Base-by-base conservation (phyloP, 2,329 filamentous ascomycete species). In the Scedosporium boydii region DNA sequence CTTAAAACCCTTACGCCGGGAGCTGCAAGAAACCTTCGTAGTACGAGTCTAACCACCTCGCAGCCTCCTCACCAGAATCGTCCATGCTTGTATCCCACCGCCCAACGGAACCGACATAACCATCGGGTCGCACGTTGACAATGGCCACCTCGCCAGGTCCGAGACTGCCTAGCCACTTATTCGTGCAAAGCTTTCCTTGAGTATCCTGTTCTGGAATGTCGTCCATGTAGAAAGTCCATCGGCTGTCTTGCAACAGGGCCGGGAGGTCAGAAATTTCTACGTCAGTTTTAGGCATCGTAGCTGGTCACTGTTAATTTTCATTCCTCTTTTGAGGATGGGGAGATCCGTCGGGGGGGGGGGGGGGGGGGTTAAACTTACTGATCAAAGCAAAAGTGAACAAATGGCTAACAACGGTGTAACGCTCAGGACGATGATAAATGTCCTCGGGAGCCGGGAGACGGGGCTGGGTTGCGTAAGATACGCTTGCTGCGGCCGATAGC, bases 151-250 rank as follows among this genome's bases (percentile, higher is more conserved):
- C 82, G 9, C 79, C 76, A 0, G 78, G 76, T 0, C 74, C 76
- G 3, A 90, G 74, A 56, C 77, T 80, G 48, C 85, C 86, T 6
- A 89, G 76, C 87, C 87, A 91, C 71, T 89, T 90, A 68, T 86
- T 81, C 9, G 84, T 88, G 71, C 85, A 88, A 38, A 78, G 72
- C 44, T 75, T 69, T 46, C 78, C 77, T 26, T 78, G 77, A 2
- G 79, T 82, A 62, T 85, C 80, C 63, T 78, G 82, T 66, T 82
- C 80, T 27, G 80, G 78, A 14, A 85, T 73, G 70, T 90, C 80
- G 69, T 91, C 88, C 0, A 90, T 76, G 70, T 91, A 91, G 64
- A 91, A 80, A 0, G 87, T 88, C 87, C 87, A 91, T 38, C 82
- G 79, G 71, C 86, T 88, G 62, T 84, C 79, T 67, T 87, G 82